These are phyloP conservation scores for Reticulascus tulasneorum DNA, from an alignment of 2,329 filamentous ascomycete species.

Conservation along the genomic window DNA sequence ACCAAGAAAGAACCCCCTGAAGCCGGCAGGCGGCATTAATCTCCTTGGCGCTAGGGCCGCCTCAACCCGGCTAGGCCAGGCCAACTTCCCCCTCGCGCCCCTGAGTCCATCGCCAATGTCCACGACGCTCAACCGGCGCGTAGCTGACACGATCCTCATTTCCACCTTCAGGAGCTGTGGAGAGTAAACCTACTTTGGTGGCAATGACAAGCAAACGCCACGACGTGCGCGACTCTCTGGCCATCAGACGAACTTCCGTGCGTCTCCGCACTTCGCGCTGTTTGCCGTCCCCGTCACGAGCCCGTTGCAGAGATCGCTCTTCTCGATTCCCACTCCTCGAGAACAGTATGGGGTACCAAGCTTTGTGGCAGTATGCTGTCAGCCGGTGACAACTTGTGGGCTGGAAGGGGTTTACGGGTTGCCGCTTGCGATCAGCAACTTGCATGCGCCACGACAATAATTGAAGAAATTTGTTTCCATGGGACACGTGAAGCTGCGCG, in stretches of 20 bases:
- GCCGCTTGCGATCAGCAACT: neutral
- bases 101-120: neutral
- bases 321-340: neutral
- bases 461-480: too few relatives aligned
- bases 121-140: neutral
- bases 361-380: constrained; percentile 8
- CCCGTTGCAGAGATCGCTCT: neutral
- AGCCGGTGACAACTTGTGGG: neutral
- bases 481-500: too few relatives aligned
- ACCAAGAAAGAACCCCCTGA: too few relatives aligned
- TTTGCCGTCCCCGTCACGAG: neutral
- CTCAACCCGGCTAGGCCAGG: too few relatives aligned
- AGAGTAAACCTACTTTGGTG: neutral
- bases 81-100: neutral
- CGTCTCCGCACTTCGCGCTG: neutral
- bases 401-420: neutral
- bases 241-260: neutral
- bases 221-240: too few relatives aligned
- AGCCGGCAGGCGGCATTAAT: too few relatives aligned
- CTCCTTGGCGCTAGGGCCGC: too few relatives aligned
- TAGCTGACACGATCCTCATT: constrained; percentile 3
- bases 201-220: too few relatives aligned
- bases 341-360: constrained; percentile 13
- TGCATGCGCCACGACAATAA: constrained; percentile 1
- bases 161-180: constrained; percentile 3